Evolutionary conservation across 202 grass and related monocot genomes (phyloP).

Genomic region (Hordeum pubiflorum): DNA sequence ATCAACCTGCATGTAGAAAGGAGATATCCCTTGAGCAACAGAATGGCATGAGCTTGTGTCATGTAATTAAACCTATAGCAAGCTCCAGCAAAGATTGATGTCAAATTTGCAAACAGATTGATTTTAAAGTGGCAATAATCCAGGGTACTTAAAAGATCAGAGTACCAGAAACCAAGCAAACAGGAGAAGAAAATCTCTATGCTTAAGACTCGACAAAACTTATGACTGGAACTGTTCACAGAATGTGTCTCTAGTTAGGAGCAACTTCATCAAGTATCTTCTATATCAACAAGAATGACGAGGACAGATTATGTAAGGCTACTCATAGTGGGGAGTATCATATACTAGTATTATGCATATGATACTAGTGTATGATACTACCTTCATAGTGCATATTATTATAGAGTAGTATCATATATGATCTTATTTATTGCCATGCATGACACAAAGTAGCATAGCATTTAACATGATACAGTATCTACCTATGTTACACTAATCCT

Average conservation of each 20-base stretch:
- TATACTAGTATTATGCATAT: no score
- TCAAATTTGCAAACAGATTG: background rate
- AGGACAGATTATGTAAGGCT: background rate
- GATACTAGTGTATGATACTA: no score
- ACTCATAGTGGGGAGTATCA: no score
- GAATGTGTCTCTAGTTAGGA: background rate
- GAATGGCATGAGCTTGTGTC: background rate
- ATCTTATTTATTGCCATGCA: no score
- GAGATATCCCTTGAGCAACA: background rate
- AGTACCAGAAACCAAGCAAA: constrained; percentile 10
- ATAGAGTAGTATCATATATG: no score
- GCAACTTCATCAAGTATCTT: constrained; percentile 15
- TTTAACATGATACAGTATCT: no score
- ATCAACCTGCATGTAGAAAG: constrained; percentile 68
- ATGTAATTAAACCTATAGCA: constrained; percentile 1
- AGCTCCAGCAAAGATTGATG: background rate
- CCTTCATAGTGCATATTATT: no score
- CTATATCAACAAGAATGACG: background rate
- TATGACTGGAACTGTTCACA: background rate
- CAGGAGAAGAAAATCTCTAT: background rate
- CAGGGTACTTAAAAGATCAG: background rate
- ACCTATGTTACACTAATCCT: no score
- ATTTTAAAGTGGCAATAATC: background rate
- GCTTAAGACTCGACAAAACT: constrained; percentile 16
- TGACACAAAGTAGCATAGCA: no score